Conservation (phyloP, 2,329 filamentous ascomycete species). For the Neonectria hederae region DNA sequence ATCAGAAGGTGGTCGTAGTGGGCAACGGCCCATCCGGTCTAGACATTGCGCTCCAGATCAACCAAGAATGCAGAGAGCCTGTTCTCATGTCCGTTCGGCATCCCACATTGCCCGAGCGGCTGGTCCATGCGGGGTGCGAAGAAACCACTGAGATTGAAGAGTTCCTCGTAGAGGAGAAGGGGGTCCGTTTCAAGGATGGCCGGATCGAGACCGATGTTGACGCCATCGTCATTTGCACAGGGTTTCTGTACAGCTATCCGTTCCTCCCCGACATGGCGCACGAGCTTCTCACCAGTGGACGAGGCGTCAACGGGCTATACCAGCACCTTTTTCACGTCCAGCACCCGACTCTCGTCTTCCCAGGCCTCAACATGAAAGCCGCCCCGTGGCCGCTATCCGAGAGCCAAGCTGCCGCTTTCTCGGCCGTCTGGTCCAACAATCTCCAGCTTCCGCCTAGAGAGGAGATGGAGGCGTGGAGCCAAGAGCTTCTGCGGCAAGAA, state of each 20-base stretch:
- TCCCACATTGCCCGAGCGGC: slow-evolving; percentile 56
- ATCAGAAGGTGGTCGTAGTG: slow-evolving; percentile 82
- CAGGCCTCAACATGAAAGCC: slow-evolving; percentile 80
- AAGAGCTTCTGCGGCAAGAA: slow-evolving; percentile 62
- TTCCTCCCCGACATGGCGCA: slow-evolving; percentile 65
- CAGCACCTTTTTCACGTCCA: slow-evolving; percentile 80
- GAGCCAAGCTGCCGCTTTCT: slow-evolving; percentile 79
- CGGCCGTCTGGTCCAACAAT: slow-evolving; percentile 79
- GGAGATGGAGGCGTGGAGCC: slow-evolving; percentile 78
- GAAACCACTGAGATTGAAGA: slow-evolving; percentile 68
- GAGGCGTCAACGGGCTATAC: slow-evolving; percentile 76
- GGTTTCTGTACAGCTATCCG: slow-evolving; percentile 86
- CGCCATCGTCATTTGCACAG: slow-evolving; percentile 85
- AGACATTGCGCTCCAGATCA: slow-evolving; percentile 84
- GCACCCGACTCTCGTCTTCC: slow-evolving; percentile 81
- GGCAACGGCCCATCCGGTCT: slow-evolving; percentile 86
- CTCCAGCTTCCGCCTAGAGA: slow-evolving; percentile 69
- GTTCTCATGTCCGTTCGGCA: slow-evolving; percentile 72
- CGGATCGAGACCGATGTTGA: slow-evolving; percentile 74
- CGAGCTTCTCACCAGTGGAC: slow-evolving; percentile 73
- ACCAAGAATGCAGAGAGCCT: slow-evolving; percentile 64
- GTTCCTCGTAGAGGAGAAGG: slow-evolving; percentile 63
- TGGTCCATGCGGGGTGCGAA: slow-evolving; percentile 57
- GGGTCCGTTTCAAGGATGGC: slow-evolving; percentile 74
- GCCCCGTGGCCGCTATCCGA: slow-evolving; percentile 88